Percentiles rank a stretch among this genome's conserved stretches.
These are phyloP conservation scores for Coniochaeta sp. DNA, from an alignment of 2,329 filamentous ascomycete genomes.

Conservation along the genomic window DNA sequence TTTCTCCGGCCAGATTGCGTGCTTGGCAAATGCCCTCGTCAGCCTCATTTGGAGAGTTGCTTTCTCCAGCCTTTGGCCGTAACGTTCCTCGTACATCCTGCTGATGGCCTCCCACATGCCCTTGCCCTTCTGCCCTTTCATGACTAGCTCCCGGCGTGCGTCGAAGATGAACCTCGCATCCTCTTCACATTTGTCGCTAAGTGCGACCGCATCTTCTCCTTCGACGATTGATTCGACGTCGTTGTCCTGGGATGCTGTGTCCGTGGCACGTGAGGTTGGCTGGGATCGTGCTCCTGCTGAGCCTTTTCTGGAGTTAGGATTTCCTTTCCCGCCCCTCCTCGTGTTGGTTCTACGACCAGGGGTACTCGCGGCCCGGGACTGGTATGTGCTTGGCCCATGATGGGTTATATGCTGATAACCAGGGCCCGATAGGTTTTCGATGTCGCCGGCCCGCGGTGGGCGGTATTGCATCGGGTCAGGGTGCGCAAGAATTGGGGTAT, in stretches of 20 bases:
- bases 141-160: slow-evolving; percentile 38
- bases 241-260: slow-evolving; percentile 5
- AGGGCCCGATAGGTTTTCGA: slow-evolving; percentile 19
- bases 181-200: slow-evolving; percentile 37
- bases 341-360: slow-evolving; percentile 10
- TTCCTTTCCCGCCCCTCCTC: neutral
- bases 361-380: slow-evolving; percentile 9
- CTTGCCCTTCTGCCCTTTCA: slow-evolving; percentile 41
- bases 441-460: neutral
- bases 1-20: slow-evolving; percentile 37
- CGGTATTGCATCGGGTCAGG: slow-evolving; percentile 9
- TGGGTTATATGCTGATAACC: slow-evolving; percentile 11
- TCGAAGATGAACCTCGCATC: slow-evolving; percentile 43
- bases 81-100: slow-evolving; percentile 19
- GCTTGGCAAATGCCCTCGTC: slow-evolving; percentile 40
- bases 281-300: slow-evolving; percentile 7
- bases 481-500: slow-evolving; percentile 13
- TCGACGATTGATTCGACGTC: slow-evolving; percentile 9
- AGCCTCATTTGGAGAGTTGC: slow-evolving; percentile 52
- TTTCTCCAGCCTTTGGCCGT: slow-evolving; percentile 26
- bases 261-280: neutral
- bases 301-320: slow-evolving; percentile 5
- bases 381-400: slow-evolving; percentile 7
- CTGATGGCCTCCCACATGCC: slow-evolving; percentile 53
- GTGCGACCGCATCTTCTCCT: slow-evolving; percentile 15